Base-by-base conservation (phyloP, 768 basidiomycete genomes). In the Calocybe cyanea region DNA sequence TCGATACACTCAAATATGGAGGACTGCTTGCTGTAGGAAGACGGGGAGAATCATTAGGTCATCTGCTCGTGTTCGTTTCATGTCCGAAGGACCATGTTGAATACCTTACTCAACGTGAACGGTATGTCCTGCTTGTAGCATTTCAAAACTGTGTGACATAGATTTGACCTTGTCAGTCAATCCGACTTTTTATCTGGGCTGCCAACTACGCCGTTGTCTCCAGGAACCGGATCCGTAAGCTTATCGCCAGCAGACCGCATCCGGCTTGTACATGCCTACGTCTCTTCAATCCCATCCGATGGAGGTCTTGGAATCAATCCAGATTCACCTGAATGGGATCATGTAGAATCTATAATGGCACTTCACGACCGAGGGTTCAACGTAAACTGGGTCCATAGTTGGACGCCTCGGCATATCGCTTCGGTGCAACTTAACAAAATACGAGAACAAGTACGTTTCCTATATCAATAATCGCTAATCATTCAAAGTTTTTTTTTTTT, bases 351-450 rank as follows among this genome's bases (percentile, higher is more conserved):
- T 17, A 77, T 96, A 41, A 81, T 91, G 71, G 80, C 84, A 1
- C 70, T 97, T 7, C 95, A 98, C 57, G 85, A 97, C 63, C 77
- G 80, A 14, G 68, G 77, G 37, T 89, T 90, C 66, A 92, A 95
- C 62, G 76, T 85, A 7, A 56, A 66, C 0, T 94, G 92, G 92
- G 75, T 90, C 43, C 76, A 77, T 18, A 67, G 77, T 8, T 92
- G 92, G 88, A 81, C 82, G 11, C 73, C 72, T 7, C 75, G 75
- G 24, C 74, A 81, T 23, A 74, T 85, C 38, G 80, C 78, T 11
- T 79, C 78, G 15, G 72, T 78, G 8, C 75, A 84, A 48, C 74
- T 88, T n/a, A 77, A 77, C 39, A 75, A 76, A 45, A 78, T 95
- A 38, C 78, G 85, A 32, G 76, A 85, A 52, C 85, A 90, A 66